A percentile compares a stretch with the other conserved stretches of the same genome.
These are phyloP conservation scores for Omphalea diandra DNA, from an alignment of 441 rosid species.

Conservation along the genomic window DNA sequence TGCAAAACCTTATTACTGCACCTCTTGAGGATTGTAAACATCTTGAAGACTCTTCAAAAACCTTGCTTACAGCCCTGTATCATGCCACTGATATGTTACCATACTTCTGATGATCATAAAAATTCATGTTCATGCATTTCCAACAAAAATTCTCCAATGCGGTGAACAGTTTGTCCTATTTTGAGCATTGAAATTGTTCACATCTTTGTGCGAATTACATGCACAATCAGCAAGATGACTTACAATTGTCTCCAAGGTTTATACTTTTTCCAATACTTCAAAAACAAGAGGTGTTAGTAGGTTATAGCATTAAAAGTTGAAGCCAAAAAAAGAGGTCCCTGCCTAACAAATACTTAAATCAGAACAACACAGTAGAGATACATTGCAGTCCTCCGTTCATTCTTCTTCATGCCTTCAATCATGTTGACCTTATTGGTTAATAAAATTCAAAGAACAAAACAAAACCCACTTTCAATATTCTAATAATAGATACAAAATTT, in stretches of 20 bases:
- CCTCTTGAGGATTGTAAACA: neutral
- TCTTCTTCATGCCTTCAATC: neutral
- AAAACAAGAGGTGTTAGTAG: too few relatives aligned
- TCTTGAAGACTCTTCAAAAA: neutral
- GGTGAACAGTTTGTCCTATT: too few relatives aligned
- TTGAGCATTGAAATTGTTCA: too few relatives aligned
- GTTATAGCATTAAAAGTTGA: too few relatives aligned
- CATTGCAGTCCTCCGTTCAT: neutral
- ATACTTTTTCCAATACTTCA: too few relatives aligned
- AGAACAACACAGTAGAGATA: neutral
- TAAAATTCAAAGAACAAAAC: neutral
- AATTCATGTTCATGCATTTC: neutral
- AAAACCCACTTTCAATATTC: neutral
- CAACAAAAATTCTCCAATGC: too few relatives aligned
- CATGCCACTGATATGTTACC: too few relatives aligned
- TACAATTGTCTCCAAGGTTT: too few relatives aligned
- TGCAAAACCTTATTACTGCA: neutral
- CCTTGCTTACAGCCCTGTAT: too few relatives aligned
- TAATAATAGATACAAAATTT: neutral
- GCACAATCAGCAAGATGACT: too few relatives aligned
- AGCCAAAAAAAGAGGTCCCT: neutral
- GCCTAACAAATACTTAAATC: neutral
- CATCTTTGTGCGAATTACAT: too few relatives aligned
- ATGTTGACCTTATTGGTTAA: neutral
- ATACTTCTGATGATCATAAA: neutral